Evolutionary conservation across 2,329 filamentous ascomycete genomes (phyloP).

Genomic region (Ascochyta clinopodiicola): DNA sequence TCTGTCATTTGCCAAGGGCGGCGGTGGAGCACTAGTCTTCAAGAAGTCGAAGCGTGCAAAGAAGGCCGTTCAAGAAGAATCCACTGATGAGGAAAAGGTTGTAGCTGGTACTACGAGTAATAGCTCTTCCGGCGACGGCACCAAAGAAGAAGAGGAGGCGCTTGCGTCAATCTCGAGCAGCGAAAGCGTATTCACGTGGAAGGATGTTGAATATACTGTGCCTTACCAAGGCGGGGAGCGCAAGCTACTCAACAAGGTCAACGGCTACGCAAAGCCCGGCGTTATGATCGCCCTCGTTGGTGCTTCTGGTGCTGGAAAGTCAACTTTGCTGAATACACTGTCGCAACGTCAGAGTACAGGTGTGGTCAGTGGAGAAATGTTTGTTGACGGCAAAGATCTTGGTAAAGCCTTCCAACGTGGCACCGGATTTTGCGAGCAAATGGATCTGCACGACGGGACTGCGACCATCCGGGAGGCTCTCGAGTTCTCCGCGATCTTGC

Average conservation of each 20-base stretch:
- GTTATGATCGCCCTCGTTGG: slow-evolving; percentile 83
- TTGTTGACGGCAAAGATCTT: slow-evolving; percentile 71
- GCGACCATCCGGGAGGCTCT: slow-evolving; percentile 72
- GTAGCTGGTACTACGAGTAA: slow-evolving; percentile 34
- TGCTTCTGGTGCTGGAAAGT: slow-evolving; percentile 82
- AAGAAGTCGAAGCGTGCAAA: slow-evolving; percentile 71
- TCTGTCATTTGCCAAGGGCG: slow-evolving; percentile 66
- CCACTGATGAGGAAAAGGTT: slow-evolving; percentile 66
- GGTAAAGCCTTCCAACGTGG: slow-evolving; percentile 67
- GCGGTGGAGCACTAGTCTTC: slow-evolving; percentile 74
- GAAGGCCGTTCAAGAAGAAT: slow-evolving; percentile 56
- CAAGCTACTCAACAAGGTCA: slow-evolving; percentile 71
- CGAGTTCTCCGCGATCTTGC: slow-evolving; percentile 71
- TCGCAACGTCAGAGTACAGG: slow-evolving; percentile 74
- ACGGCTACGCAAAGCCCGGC: slow-evolving; percentile 80
- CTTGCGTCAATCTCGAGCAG: slow-evolving; percentile 47
- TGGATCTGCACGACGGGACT: slow-evolving; percentile 73
- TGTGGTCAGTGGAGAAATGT: slow-evolving; percentile 70
- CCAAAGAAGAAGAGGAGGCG: slow-evolving; percentile 37
- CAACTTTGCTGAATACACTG: slow-evolving; percentile 78
- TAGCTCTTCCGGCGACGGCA: slow-evolving; percentile 30
- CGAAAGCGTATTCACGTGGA: slow-evolving; percentile 49
- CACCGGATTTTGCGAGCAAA: slow-evolving; percentile 75
- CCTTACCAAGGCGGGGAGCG: slow-evolving; percentile 69
- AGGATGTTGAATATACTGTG: slow-evolving; percentile 68